phyloP scores from a whole-genome alignment of 106 monocot genomes.

The Ottelia alismoides region DNA sequence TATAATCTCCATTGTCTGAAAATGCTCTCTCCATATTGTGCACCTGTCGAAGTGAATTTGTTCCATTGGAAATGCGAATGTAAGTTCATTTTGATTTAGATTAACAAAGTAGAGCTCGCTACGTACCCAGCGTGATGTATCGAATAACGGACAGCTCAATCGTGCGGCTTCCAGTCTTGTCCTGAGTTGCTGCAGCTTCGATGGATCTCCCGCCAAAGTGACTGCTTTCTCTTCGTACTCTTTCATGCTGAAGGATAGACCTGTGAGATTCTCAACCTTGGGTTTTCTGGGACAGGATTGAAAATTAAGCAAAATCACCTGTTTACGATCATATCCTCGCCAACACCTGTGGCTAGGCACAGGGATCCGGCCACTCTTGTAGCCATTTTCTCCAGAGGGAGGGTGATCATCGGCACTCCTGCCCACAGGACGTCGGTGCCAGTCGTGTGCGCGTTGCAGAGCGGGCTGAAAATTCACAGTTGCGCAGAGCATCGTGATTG shows the following conservation, averaged over 20 bases:
- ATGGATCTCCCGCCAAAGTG: constrained; percentile 46
- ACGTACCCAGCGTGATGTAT: constrained; percentile 82
- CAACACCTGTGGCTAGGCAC: constrained; percentile 81
- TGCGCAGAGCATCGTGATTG: too few species aligned
- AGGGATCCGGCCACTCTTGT: constrained; percentile 96
- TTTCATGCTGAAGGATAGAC: constrained; percentile 45
- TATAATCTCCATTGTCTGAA: constrained; percentile 87
- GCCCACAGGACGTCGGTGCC: constrained; percentile 96
- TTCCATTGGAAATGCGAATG: background rate
- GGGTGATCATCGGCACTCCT: constrained; percentile 87
- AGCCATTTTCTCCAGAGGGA: constrained; percentile 93
- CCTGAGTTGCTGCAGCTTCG: constrained; percentile 48
- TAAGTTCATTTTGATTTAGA: background rate
- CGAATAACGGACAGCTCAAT: constrained; percentile 78
- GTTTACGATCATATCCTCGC: constrained; percentile 88
- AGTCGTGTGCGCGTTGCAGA: constrained; percentile 94
- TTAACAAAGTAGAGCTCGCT: background rate
- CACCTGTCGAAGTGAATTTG: constrained; percentile 40
- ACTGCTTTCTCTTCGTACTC: constrained; percentile 97
- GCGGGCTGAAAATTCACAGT: constrained; percentile 35
- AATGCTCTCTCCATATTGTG: constrained; percentile 74
- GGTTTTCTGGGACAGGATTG: too few species aligned
- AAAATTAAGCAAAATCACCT: constrained; percentile 29
- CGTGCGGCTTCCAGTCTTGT: constrained; percentile 58
- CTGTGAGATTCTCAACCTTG: too few species aligned